Base-by-base conservation (phyloP, 2,329 filamentous ascomycete species). In the Periconia sp. region DNA sequence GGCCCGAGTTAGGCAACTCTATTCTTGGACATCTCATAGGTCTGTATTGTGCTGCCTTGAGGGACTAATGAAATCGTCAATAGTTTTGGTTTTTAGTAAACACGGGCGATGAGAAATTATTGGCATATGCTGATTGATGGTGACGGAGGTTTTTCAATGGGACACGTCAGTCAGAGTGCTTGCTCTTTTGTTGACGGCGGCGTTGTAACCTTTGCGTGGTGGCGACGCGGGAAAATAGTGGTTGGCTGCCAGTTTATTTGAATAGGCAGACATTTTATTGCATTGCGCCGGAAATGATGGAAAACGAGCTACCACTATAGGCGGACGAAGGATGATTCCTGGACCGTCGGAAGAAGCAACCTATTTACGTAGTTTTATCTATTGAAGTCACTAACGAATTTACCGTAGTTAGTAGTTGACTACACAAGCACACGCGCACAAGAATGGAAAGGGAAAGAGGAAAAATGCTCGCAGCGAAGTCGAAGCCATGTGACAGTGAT, bases 11-110 rank as follows among this genome's bases (percentile, higher is more conserved):
- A 70, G 62, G 65, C 65, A 66, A 50, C 59, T 35, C 46, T 45
- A 40, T 63, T 66, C 61, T 37, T 47, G 18, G 50, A 17, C 41
- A 52, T 50, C 19, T 59, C 55, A 69, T 68, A 61, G 61, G 67
- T 53, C 57, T 18, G 57, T 60, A 69, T 62, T 59, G 56, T 58
- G 64, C 48, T 69, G 67, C 65, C 65, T 70, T 62, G 60, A 61
- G 59, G 49, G 51, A 53, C 52, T 47, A 41, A 13, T 47, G 50
- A 57, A 58, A 53, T n/a, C 30, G 19, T 47, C 41, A 23, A 52
- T 50, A 52, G 35, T 33, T 35, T 35, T 15, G 19, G n/a, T n/a
- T 44, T 18, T 23, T 45, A 41, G 13, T 6, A 27, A 33, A 42
- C 14, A 23, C 23, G 9, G 17, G 23, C n/a, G 13, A 17, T 14